A percentile compares a stretch with the other conserved stretches of the same genome.
These are phyloP conservation scores for Cercophora newfieldiana DNA, from an alignment of 495 filamentous ascomycete genomes.

Conservation along the genomic window DNA sequence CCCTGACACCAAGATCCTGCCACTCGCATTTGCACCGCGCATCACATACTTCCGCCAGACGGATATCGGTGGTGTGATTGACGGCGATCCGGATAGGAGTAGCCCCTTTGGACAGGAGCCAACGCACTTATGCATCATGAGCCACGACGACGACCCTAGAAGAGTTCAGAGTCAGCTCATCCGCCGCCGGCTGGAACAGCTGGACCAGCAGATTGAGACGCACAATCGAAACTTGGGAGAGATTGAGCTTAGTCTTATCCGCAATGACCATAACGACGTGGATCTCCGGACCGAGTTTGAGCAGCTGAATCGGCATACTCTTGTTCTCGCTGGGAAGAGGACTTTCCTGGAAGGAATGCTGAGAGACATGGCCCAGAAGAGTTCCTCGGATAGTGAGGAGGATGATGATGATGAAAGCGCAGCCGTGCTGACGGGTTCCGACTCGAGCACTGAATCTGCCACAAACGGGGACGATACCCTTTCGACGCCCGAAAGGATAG, in stretches of 20 bases:
- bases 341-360: conserved; percentile 76
- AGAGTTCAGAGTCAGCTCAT: conserved; percentile 86
- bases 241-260: conserved; percentile 61
- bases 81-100: conserved; percentile 66
- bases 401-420: conserved; percentile 22
- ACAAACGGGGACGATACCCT: conserved; percentile 33
- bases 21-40: conserved; percentile 84
- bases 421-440: conserved; percentile 24
- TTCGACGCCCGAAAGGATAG: conserved; percentile 55
- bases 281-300: conserved; percentile 63
- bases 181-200: conserved; percentile 71
- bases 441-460: not conserved
- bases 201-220: conserved; percentile 71
- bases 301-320: conserved; percentile 66
- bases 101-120: conserved; percentile 90
- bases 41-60: conserved; percentile 98
- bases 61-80: conserved; percentile 73
- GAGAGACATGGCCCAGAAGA: conserved; percentile 53
- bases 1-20: conserved; percentile 89
- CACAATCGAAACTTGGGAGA: conserved; percentile 68
- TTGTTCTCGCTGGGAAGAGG: conserved; percentile 69
- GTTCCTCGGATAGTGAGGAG: conserved; percentile 24
- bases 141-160: conserved; percentile 85
- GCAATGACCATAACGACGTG: conserved; percentile 52
- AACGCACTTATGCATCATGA: conserved; percentile 94